Evolutionary conservation across 257 asterid genomes (phyloP).

Genomic region (Solanum piurae): DNA sequence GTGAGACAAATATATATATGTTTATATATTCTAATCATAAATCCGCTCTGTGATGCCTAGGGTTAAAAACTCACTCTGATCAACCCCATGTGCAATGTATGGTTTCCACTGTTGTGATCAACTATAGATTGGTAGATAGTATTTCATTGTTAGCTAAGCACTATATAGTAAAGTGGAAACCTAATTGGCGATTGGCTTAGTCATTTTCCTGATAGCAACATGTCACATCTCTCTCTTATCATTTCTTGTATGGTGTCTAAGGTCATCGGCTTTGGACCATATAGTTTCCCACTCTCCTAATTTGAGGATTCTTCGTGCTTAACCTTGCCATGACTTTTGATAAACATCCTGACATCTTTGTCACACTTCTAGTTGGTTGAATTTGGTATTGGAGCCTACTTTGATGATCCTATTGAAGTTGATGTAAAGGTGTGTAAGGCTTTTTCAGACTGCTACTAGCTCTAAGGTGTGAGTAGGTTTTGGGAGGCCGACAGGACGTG

Average conservation of each 20-base stretch:
- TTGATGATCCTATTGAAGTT: slow-evolving; percentile 9
- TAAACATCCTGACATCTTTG: slow-evolving; percentile 24
- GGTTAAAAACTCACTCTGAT: not conserved
- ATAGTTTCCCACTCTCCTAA: slow-evolving; percentile 24
- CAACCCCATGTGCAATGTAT: not conserved
- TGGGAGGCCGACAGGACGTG: slow-evolving; percentile 24
- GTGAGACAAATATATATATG: not conserved
- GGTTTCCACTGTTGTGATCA: no score
- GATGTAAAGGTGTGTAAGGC: slow-evolving; percentile 28
- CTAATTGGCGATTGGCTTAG: slow-evolving; percentile 41
- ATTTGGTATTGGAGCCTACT: slow-evolving; percentile 23
- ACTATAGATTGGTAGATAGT: no score
- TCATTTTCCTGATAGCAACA: slow-evolving; percentile 27
- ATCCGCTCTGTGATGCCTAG: not conserved
- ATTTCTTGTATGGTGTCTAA: slow-evolving; percentile 27
- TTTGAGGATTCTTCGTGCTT: slow-evolving; percentile 21
- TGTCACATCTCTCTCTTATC: not conserved
- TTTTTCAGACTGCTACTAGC: slow-evolving; percentile 28
- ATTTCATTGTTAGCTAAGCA: no score
- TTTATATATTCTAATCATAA: not conserved
- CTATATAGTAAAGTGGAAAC: slow-evolving; percentile 10
- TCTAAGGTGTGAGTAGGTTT: slow-evolving; percentile 31
- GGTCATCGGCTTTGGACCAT: slow-evolving; percentile 29
- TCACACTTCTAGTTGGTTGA: slow-evolving; percentile 26
- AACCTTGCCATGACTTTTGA: slow-evolving; percentile 29